Base-by-base conservation (phyloP, 306 rosid species). In the Vigna unguiculata region DNA sequence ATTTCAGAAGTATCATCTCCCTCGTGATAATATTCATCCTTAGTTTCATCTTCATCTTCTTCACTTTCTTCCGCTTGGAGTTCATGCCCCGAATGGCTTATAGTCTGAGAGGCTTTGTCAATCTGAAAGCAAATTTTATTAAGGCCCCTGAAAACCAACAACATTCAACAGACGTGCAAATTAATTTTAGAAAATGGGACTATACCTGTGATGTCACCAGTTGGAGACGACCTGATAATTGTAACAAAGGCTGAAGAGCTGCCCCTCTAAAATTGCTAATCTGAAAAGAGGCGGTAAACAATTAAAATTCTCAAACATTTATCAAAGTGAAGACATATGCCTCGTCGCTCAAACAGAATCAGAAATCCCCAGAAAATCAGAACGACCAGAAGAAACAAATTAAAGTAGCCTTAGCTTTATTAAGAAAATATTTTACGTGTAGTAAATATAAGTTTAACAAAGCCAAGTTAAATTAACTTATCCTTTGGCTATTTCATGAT, bases 141-240 rank as follows among this genome's bases (percentile, higher is more conserved):
- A 72, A 75, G 67, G 8, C 47, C 46, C 61, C 69, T 2, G 51
- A 62, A 47, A 47, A 81, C 71, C 41, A 82, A 66, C 45, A 77
- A 19, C 63, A 47, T 63, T 80, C 73, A 6, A 61, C 43, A 36
- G 48, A 47, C 28, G 30, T 16, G 65, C 64, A 65, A n/a, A 24
- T 20, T 55, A 57, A 63, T 13, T 82, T 47, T 76, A 51, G 38
- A 53, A 76, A 66, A 66, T 66, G 71, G 21, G 59, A 73, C 52
- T 53, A 72, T 70, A 95, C 98, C 96, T 92, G 97, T 77, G 97
- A 85, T 78, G 85, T 83, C 80, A 90, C 80, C 73, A 95, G 88
- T 82, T 92, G 96, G 82, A 95, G 84, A 30, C 97, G 96, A 59
- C 98, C 97, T 2, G 93, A 95, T 72, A 92, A 71, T 68, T 85